These are phyloP conservation scores for Malassezia nana DNA, from an alignment of 1,284 basidiomycete genomes.

Conservation along the genomic window DNA sequence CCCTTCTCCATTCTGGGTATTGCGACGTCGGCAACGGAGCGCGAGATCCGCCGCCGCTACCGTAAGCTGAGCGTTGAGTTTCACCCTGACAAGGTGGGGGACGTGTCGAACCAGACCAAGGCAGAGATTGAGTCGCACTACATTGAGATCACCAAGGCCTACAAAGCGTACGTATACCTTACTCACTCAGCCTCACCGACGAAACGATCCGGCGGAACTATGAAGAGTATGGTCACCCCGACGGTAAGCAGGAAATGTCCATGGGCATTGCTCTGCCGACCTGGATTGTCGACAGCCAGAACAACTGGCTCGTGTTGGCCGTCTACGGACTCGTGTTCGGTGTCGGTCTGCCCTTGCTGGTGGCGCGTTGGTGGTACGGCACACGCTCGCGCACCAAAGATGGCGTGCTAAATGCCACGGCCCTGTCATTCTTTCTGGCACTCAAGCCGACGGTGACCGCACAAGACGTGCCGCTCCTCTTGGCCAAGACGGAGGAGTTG, in stretches of 20 bases:
- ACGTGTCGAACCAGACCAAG: constrained; percentile 68
- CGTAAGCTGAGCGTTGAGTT: constrained; percentile 61
- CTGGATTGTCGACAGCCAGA: constrained; percentile 86
- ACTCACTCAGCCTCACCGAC: constrained; percentile 65
- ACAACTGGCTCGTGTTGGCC: constrained; percentile 81
- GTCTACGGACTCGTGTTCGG: constrained; percentile 81
- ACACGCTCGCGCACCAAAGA: constrained; percentile 84
- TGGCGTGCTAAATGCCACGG: constrained; percentile 71
- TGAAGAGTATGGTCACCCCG: constrained; percentile 85
- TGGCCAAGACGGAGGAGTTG: constrained; percentile 67
- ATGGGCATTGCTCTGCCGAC: constrained; percentile 92
- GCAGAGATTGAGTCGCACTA: constrained; percentile 82
- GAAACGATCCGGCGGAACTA: constrained; percentile 84
- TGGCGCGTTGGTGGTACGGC: constrained; percentile 87
- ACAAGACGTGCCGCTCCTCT: constrained; percentile 62
- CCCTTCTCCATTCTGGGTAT: constrained; percentile 91
- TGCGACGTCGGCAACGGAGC: constrained; percentile 65
- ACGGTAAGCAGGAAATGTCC: constrained; percentile 85
- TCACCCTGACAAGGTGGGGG: constrained; percentile 91
- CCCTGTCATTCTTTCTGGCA: constrained; percentile 78
- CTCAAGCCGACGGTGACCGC: constrained; percentile 70
- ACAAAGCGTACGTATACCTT: constrained; percentile 68
- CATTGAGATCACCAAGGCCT: constrained; percentile 91
- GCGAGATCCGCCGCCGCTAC: constrained; percentile 92
- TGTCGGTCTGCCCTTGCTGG: constrained; percentile 71